Conservation (phyloP, 2,329 filamentous ascomycete species). For the Herpomyces periplanetae region DNA sequence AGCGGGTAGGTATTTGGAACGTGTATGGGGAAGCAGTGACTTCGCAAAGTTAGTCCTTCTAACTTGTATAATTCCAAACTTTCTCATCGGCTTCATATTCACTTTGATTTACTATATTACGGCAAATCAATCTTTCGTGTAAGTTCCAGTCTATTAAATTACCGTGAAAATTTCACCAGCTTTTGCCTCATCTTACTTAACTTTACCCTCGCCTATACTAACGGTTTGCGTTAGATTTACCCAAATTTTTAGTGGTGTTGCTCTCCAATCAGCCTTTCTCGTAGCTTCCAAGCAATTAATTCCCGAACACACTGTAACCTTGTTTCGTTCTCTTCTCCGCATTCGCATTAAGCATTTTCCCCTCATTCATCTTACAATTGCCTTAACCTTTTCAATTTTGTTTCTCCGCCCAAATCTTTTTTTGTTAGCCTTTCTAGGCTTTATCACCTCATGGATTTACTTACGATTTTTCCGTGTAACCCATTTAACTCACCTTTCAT, state of each 20-base stretch:
- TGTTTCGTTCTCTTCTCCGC: conserved; percentile 56
- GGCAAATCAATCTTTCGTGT: conserved; percentile 25
- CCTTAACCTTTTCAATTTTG: conserved; percentile 20
- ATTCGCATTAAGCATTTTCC: conserved; percentile 51
- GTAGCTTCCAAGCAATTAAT: conserved; percentile 92
- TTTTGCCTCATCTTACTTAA: conserved; percentile 2
- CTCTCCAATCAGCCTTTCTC: conserved; percentile 66
- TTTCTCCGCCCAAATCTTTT: conserved; percentile 33
- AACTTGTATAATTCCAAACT: conserved; percentile 37
- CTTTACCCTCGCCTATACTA: conserved; percentile 4
- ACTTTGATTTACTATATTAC: conserved; percentile 31
- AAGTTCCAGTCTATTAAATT: conserved; percentile 7
- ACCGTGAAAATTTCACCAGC: conserved; percentile 1
- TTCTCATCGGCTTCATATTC: conserved; percentile 29
- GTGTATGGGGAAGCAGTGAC: conserved; percentile 70
- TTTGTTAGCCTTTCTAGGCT: conserved; percentile 37
- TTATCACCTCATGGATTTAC: conserved; percentile 71
- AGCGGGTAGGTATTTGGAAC: conserved; percentile 70
- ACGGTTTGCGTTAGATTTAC: conserved; percentile 15
- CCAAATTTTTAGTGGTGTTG: conserved; percentile 52
- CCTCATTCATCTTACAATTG: conserved; percentile 31
- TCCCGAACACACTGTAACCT: conserved; percentile 74
- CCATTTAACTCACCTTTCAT: too few relatives aligned
- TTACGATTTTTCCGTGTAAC: conserved; percentile 69
- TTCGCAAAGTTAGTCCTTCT: conserved; percentile 62